These are phyloP conservation scores for Cladosporium sp. DNA, from an alignment of 2,329 filamentous ascomycete genomes.

Conservation along the genomic window DNA sequence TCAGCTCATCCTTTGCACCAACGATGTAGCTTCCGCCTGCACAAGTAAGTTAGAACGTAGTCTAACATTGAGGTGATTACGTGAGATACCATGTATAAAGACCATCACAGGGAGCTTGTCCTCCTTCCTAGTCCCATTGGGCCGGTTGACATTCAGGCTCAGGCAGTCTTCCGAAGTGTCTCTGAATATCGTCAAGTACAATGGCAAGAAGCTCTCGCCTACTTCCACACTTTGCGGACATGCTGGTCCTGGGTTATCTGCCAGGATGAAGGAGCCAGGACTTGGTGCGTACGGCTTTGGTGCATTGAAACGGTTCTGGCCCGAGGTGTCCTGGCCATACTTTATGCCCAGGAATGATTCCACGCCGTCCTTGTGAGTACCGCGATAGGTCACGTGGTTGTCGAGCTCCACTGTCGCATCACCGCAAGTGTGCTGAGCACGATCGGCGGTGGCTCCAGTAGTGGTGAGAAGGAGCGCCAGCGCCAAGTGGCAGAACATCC, in stretches of 20 bases:
- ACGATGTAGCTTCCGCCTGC: conserved; percentile 21
- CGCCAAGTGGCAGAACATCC: conserved; percentile 1
- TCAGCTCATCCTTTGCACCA: conserved; percentile 28
- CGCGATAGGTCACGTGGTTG: conserved; percentile 23
- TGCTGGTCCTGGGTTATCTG: conserved; percentile 27
- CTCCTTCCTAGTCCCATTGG: conserved; percentile 20
- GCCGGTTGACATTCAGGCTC: conserved; percentile 25
- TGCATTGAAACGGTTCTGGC: conserved; percentile 29
- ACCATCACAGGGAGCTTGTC: conserved; percentile 36
- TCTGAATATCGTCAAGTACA: conserved; percentile 3
- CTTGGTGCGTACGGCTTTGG: conserved; percentile 22
- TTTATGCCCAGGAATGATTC: conserved; percentile 33
- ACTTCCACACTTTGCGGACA: conserved; percentile 24
- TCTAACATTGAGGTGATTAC: neutral
- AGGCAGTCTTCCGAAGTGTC: conserved; percentile 28
- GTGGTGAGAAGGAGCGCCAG: neutral
- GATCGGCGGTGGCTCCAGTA: neutral
- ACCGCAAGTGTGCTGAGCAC: neutral
- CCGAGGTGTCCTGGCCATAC: conserved; percentile 30
- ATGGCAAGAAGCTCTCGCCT: conserved; percentile 4
- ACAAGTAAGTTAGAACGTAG: neutral
- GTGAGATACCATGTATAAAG: conserved; percentile 22
- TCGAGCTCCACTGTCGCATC: neutral
- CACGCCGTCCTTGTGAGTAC: conserved; percentile 22
- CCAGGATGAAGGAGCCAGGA: conserved; percentile 24